These are phyloP conservation scores for Sechiopsis laciniata DNA, from an alignment of 306 rosid genomes.

Conservation along the genomic window DNA sequence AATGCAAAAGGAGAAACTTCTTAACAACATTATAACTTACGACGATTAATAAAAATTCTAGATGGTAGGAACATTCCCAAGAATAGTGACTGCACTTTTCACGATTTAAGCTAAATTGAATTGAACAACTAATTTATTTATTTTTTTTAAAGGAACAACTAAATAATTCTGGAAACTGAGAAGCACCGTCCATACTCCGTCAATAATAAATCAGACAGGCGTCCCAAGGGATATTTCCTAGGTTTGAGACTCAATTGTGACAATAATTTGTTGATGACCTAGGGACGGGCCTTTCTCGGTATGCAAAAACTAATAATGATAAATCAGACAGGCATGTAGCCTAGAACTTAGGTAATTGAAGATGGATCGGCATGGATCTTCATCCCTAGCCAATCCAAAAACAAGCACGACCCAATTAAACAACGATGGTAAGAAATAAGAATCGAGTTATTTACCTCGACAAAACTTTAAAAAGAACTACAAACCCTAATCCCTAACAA, in stretches of 20 bases:
- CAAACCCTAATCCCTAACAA: slow-evolving; percentile 12
- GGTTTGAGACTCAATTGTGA: no score
- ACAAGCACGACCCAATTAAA: not conserved
- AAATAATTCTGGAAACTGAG: not conserved
- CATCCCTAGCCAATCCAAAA: not conserved
- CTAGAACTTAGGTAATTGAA: not conserved
- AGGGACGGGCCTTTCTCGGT: no score
- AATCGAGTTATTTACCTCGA: not conserved
- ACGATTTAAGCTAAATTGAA: no score
- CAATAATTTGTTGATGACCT: no score
- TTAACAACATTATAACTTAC: not conserved
- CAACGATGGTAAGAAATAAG: not conserved
- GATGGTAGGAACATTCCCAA: not conserved
- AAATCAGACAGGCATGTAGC: not conserved
- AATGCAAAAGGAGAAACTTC: not conserved
- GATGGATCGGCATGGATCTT: not conserved
- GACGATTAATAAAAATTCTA: not conserved
- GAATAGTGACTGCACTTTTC: not conserved
- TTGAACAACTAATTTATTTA: not conserved
- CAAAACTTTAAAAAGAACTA: not conserved
- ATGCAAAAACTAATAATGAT: no score
- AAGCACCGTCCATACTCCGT: not conserved
- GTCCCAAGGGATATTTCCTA: no score
- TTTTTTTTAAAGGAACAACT: not conserved
- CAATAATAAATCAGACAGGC: not conserved